Evolutionary conservation across 192 early-diverging fungal genomes (phyloP).

Genomic region (Lobosporangium transversale): DNA sequence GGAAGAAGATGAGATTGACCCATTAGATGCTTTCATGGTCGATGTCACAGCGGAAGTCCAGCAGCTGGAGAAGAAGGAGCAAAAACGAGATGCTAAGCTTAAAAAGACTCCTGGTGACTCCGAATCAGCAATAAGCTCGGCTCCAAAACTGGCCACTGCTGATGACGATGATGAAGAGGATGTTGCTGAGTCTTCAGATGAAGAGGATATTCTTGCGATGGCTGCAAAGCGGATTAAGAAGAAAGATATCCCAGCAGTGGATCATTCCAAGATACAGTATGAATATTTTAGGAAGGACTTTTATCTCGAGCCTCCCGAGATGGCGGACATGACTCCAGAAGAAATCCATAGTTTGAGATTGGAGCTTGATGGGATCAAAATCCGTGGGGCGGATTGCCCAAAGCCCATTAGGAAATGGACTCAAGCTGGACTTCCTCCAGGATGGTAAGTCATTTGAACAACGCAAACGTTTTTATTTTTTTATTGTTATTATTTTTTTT

Average conservation of each 20-base stretch:
- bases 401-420: constrained; percentile 96
- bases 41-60: constrained; percentile 80
- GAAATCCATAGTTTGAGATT: constrained; percentile 86
- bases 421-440: constrained; percentile 92
- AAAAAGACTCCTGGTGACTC: constrained; percentile 18
- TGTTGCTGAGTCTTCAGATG: constrained; percentile 64
- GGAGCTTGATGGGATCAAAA: constrained; percentile 93
- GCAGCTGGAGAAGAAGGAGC: constrained; percentile 72
- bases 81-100: constrained; percentile 43
- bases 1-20: constrained; percentile 68
- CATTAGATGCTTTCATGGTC: constrained; percentile 90
- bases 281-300: constrained; percentile 92
- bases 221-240: constrained; percentile 89
- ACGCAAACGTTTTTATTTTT: background rate
- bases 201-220: constrained; percentile 78
- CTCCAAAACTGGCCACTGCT: constrained; percentile 3
- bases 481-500: background rate
- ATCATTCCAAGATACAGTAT: constrained; percentile 88
- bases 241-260: constrained; percentile 89
- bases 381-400: constrained; percentile 86
- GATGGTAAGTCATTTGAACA: constrained; percentile 52
- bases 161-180: constrained; percentile 62
- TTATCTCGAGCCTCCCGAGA: constrained; percentile 94
- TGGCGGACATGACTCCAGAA: constrained; percentile 80
- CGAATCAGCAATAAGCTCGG: constrained; percentile 13